Evolutionary conservation across 768 basidiomycete species (phyloP), one percentile per base, ranked within the genome.

Genomic region (Lanmaoa rubissima): DNA sequence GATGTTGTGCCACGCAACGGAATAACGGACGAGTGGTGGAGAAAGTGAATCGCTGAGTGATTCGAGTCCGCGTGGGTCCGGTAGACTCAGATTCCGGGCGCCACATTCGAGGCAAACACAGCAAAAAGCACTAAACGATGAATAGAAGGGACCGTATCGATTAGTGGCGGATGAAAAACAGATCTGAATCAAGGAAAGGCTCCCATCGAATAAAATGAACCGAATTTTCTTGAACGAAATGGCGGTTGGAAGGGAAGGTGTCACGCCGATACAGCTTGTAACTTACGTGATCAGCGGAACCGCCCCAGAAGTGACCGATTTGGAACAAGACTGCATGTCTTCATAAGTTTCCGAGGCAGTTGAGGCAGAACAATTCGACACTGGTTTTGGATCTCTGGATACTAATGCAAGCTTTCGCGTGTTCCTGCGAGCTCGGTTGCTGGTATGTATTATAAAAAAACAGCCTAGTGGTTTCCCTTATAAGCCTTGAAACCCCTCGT

Each of bases 201-300:
- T 41, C 44, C 54, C 41, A 17, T 57, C 52, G 54, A 54, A 58
- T 36, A 57, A 54, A 24, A 53, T 39, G 56, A 66, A 49, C 40
- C 51, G 34, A 70, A 64, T 51, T 39, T 59, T 60, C 32, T 54
- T 49, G 55, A 48, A 51, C 32, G 14, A 60, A 61, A 66, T 49
- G 58, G 59, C 58, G 43, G 63, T 61, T 59, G 53, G 55, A 65
- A 31, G 56, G 56, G 54, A 59, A 54, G 47, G 53, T 53, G 58
- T 24, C 21, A 24, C 21, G n/a, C n/a, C n/a, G 21, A 24, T 53
- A 57, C 58, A 62, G 55, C 58, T 55, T 44, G 63, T 24, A 24
- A 24, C 21, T 71, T 73, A 71, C 70, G 70, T 71, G 61, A 71
- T 59, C 60, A 57, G 53, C 61, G 62, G 69, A 56, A 69, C 60